Percentiles rank a stretch among this genome's conserved stretches.
Conservation (phyloP, 2,329 filamentous ascomycete species). For the Arthrobotrys pseudoclavata region DNA sequence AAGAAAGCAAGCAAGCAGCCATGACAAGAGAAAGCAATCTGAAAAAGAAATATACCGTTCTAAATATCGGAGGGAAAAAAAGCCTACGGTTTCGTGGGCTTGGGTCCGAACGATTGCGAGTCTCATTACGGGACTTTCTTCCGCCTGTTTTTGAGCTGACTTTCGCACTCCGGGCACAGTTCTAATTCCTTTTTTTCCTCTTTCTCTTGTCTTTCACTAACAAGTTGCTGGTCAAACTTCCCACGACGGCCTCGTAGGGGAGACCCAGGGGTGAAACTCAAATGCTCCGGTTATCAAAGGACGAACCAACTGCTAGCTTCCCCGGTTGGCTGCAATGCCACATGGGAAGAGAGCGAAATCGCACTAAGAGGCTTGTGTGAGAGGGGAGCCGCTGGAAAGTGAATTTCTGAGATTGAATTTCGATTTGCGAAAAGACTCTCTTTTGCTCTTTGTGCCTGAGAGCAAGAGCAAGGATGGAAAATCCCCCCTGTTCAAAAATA, state of each 20-base stretch:
- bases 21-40: too few relatives aligned
- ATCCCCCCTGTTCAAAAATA: constrained; percentile 55
- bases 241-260: constrained; percentile 20
- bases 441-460: constrained; percentile 36
- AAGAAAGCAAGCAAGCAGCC: neutral
- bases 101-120: constrained; percentile 46
- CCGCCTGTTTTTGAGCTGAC: constrained; percentile 36
- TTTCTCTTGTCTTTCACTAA: neutral
- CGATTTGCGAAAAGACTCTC: constrained; percentile 44
- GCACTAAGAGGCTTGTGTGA: constrained; percentile 42
- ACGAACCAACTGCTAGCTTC: constrained; percentile 55
- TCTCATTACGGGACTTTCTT: constrained; percentile 59
- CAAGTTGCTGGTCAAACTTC: constrained; percentile 4
- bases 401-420: constrained; percentile 36
- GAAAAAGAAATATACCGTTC: constrained; percentile 37
- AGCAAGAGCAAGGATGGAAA: constrained; percentile 39
- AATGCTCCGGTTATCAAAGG: constrained; percentile 60
- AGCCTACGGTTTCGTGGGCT: constrained; percentile 52
- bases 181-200: constrained; percentile 31
- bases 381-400: constrained; percentile 21
- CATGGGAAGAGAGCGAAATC: constrained; percentile 51
- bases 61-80: constrained; percentile 27
- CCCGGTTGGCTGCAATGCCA: constrained; percentile 60
- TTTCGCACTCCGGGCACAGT: constrained; percentile 41
- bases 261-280: constrained; percentile 51